Base-by-base conservation (phyloP, 2,329 filamentous ascomycete genomes). In the Lachnellula hyalina region DNA sequence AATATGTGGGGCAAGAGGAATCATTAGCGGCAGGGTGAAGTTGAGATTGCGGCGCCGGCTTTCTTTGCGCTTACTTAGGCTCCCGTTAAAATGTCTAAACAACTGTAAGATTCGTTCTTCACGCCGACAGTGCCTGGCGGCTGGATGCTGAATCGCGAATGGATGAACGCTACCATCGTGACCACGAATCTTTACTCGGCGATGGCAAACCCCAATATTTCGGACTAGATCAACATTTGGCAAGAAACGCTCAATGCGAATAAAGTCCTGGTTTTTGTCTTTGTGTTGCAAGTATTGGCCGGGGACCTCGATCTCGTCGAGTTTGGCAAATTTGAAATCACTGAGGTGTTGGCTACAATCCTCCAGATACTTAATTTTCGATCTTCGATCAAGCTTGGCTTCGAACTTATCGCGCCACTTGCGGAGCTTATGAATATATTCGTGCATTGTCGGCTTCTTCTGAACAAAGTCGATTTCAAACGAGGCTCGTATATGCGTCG, bases 221-320 rank as follows among this genome's bases (percentile, higher is more conserved):
- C 94, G 86, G 42, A 99, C 89, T 51, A 97, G 80, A 64, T 99
- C 93, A 19, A 99, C 91, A 61, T 94, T 89, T 9, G 95, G 92
- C 65, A 99, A 74, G 82, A 99, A 99, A 23, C 93, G 87, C 71
- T 99, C 95, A 62, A 99, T 97, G 46, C 92, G 87, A 62, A 99
- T 87, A 69, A 99, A 99, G 71, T 99, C 94, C 65, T 96, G 91
- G 71, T 99, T 99, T 81, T 97, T 99, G 67, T 99, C 95, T 72
- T 94, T 95, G 74, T 96, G 94, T 69, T 96, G 86, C 60, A 96
- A 76, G 71, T 99, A 99, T 70, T 99, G 94, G 0, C 94, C 94
- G 3, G 95, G 95, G 36, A 99, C 85, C 72, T 99, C 94, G 12
- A 99, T 93, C 66, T 99, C 95, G 67, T 99, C 94, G 63, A 99